Percentiles rank a stretch among this genome's conserved stretches.
phyloP scores from a whole-genome alignment of 371 early-diverging fungal species.

The Quaeritorhiza haematococci region DNA sequence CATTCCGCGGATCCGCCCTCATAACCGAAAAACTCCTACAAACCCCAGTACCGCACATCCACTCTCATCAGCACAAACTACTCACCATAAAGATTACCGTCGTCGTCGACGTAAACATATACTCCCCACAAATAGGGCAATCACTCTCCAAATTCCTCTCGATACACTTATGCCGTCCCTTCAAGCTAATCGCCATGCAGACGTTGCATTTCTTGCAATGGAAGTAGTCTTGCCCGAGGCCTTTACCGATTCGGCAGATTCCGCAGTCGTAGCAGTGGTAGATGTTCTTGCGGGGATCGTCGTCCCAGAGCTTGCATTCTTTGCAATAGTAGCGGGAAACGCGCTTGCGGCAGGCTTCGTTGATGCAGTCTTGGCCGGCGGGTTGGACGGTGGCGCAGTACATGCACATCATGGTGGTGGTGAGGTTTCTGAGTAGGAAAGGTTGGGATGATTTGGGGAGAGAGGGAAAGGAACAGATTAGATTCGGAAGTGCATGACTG shows the following conservation, averaged over 20 bases:
- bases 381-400: slow-evolving; percentile 78
- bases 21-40: no score
- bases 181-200: slow-evolving; percentile 74
- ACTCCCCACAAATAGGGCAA: slow-evolving; percentile 97
- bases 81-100: slow-evolving; percentile 83
- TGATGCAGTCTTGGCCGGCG: slow-evolving; percentile 66
- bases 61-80: no score
- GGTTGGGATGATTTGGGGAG: background rate
- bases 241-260: slow-evolving; percentile 87
- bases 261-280: slow-evolving; percentile 90
- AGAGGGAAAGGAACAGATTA: background rate
- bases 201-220: slow-evolving; percentile 94
- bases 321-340: slow-evolving; percentile 86
- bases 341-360: slow-evolving; percentile 49
- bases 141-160: slow-evolving; percentile 87
- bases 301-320: slow-evolving; percentile 91
- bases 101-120: slow-evolving; percentile 80
- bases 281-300: slow-evolving; percentile 70
- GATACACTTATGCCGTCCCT: slow-evolving; percentile 84
- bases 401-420: slow-evolving; percentile 90
- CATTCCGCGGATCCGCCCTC: no score
- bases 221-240: slow-evolving; percentile 74
- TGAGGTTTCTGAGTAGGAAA: slow-evolving; percentile 45
- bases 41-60: no score
- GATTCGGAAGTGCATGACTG: background rate